These are phyloP conservation scores for Candida corydali DNA, from an alignment of 805 yeast genomes.

Conservation along the genomic window DNA sequence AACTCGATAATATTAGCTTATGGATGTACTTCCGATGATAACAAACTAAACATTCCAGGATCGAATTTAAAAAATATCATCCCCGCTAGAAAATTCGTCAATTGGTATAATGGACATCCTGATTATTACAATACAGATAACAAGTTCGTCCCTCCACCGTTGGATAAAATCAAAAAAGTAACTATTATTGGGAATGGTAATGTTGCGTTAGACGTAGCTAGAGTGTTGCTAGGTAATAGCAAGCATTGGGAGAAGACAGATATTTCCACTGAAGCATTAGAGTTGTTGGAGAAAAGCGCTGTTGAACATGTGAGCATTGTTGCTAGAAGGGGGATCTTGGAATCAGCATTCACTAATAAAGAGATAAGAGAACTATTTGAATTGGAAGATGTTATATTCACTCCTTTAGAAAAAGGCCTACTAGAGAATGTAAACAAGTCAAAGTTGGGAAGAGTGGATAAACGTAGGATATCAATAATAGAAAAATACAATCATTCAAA, in stretches of 20 bases:
- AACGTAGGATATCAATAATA: slow-evolving; percentile 62
- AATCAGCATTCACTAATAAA: slow-evolving; percentile 87
- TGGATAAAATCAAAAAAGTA: slow-evolving; percentile 58
- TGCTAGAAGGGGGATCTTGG: slow-evolving; percentile 82
- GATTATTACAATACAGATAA: slow-evolving; percentile 37
- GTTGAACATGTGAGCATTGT: slow-evolving; percentile 68
- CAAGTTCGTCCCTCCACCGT: slow-evolving; percentile 43
- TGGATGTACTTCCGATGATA: slow-evolving; percentile 65
- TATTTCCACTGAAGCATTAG: slow-evolving; percentile 58
- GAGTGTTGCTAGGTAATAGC: slow-evolving; percentile 63
- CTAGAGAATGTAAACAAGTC: slow-evolving; percentile 22
- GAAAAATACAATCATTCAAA: slow-evolving; percentile 38
- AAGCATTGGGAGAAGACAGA: slow-evolving; percentile 68
- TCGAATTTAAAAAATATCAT: slow-evolving; percentile 61
- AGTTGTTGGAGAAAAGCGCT: slow-evolving; percentile 44
- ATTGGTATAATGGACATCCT: slow-evolving; percentile 95
- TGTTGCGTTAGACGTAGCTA: slow-evolving; percentile 88
- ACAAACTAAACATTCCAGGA: slow-evolving; percentile 57
- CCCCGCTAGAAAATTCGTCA: slow-evolving; percentile 82
- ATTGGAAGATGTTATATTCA: slow-evolving; percentile 39
- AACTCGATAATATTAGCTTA: slow-evolving; percentile 77
- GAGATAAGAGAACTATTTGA: slow-evolving; percentile 84
- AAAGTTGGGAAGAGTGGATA: slow-evolving; percentile 47
- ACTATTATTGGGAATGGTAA: slow-evolving; percentile 95
- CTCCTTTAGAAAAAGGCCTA: slow-evolving; percentile 30